phyloP scores from a whole-genome alignment of 164 flowering plant genomes.

The Tetracentron sinense region DNA sequence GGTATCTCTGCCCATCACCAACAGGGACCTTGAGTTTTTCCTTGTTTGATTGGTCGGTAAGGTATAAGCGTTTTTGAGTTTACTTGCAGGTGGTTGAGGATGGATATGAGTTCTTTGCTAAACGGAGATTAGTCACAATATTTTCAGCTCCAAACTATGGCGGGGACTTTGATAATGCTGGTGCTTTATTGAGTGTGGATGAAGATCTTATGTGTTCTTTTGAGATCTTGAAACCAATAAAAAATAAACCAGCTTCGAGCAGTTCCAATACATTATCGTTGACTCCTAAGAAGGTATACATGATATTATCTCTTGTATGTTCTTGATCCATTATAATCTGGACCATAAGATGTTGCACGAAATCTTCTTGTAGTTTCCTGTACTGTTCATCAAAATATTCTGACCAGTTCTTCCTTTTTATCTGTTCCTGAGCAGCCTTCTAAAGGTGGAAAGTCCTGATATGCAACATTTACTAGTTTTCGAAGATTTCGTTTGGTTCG shows the following conservation, averaged over 20 bases:
- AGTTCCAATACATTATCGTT: conserved; percentile 28
- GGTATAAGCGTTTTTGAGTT: neutral
- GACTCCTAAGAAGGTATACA: conserved; percentile 39
- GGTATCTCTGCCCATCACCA: too few relatives aligned
- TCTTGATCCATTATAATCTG: neutral
- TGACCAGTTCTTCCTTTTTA: neutral
- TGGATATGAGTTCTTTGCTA: conserved; percentile 58
- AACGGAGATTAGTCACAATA: conserved; percentile 51
- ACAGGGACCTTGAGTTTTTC: too few relatives aligned
- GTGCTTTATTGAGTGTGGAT: conserved; percentile 57
- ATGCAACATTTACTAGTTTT: neutral
- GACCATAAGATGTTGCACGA: neutral
- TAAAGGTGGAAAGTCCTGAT: conserved; percentile 23
- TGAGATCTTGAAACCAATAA: conserved; percentile 45
- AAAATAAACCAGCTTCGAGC: conserved; percentile 21
- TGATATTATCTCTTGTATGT: neutral
- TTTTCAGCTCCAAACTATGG: conserved; percentile 66
- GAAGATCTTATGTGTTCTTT: conserved; percentile 46
- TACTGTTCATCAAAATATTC: neutral
- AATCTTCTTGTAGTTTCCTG: neutral
- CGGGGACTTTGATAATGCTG: conserved; percentile 62
- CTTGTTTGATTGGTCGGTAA: neutral
- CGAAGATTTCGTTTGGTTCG: conserved; percentile 8
- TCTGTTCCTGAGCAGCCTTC: conserved; percentile 24
- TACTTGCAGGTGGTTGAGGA: conserved; percentile 54